These are phyloP conservation scores for Phytopythium mirpurense DNA, from an alignment of 352 stramenopile species.

Conservation along the genomic window DNA sequence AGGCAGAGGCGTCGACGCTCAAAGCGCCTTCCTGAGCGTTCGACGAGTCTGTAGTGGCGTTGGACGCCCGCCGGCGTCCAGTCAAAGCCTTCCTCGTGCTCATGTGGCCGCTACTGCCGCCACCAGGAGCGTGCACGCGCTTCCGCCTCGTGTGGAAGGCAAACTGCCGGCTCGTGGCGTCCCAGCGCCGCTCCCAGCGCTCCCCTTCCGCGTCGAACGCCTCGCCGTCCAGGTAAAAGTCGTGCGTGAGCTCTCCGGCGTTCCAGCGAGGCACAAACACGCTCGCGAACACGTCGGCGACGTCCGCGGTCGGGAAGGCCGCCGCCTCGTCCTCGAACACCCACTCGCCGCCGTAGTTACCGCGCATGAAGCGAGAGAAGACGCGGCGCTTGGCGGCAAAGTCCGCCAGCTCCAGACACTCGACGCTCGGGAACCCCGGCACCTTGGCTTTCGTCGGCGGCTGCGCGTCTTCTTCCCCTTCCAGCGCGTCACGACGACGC, in stretches of 20 bases:
- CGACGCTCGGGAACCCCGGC: constrained; percentile 26
- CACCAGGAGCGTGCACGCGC: neutral
- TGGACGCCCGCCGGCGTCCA: neutral
- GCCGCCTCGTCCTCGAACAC: constrained; percentile 37
- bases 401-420: constrained; percentile 21
- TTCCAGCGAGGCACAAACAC: constrained; percentile 51
- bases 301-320: constrained; percentile 33
- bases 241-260: constrained; percentile 32
- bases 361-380: constrained; percentile 44
- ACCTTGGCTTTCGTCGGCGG: constrained; percentile 12
- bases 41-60: too few relatives aligned
- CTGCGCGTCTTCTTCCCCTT: neutral
- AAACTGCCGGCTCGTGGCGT: constrained; percentile 22
- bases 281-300: constrained; percentile 31
- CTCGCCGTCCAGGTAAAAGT: constrained; percentile 57
- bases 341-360: constrained; percentile 42
- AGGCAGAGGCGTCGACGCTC: too few relatives aligned
- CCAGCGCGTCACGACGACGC: neutral
- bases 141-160: constrained; percentile 23
- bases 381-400: constrained; percentile 35
- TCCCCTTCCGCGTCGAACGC: constrained; percentile 32
- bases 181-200: constrained; percentile 32
- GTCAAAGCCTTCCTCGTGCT: neutral
- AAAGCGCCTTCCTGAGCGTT: too few relatives aligned
- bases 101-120: neutral